A percentile compares a stretch with the other conserved stretches of the same genome.
These are phyloP conservation scores for Zygosaccharomyces gambellarensis DNA, from an alignment of 805 yeast genomes.

Conservation along the genomic window DNA sequence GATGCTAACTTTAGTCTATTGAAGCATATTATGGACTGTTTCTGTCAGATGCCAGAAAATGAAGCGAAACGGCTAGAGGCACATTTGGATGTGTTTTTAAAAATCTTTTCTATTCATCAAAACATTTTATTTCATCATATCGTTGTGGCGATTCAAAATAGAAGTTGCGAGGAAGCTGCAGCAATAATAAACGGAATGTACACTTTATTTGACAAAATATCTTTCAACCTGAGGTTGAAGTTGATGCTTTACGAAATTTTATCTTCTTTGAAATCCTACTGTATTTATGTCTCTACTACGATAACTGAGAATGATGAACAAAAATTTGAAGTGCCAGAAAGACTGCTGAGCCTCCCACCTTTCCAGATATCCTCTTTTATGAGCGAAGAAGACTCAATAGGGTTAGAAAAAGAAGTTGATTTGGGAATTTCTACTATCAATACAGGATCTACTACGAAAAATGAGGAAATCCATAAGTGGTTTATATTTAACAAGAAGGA, in stretches of 20 bases:
- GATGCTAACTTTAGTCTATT: slow-evolving; percentile 15
- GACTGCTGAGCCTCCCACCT: slow-evolving; percentile 28
- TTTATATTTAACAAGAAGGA: slow-evolving; percentile 25
- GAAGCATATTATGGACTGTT: slow-evolving; percentile 12
- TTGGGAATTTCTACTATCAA: slow-evolving; percentile 11
- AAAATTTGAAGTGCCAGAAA: slow-evolving; percentile 20
- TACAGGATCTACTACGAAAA: not conserved
- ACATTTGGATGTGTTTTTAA: slow-evolving; percentile 23
- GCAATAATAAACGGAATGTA: slow-evolving; percentile 19
- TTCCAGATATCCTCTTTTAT: slow-evolving; percentile 33
- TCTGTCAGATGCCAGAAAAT: slow-evolving; percentile 11
- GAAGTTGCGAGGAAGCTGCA: slow-evolving; percentile 4
- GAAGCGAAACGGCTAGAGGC: slow-evolving; percentile 11
- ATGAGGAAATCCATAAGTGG: slow-evolving; percentile 10
- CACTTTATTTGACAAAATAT: slow-evolving; percentile 25
- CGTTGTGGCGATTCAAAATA: slow-evolving; percentile 12
- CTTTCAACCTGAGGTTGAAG: slow-evolving; percentile 28
- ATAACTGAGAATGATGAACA: slow-evolving; percentile 6
- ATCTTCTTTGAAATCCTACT: slow-evolving; percentile 29
- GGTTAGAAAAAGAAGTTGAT: slow-evolving; percentile 4
- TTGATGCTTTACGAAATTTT: slow-evolving; percentile 31
- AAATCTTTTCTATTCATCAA: slow-evolving; percentile 31
- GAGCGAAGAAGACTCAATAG: slow-evolving; percentile 6
- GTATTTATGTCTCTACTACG: slow-evolving; percentile 22
- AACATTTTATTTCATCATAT: slow-evolving; percentile 22